phyloP scores from a whole-genome alignment of 129 eudicot genomes.

The Deinandra increscens region DNA sequence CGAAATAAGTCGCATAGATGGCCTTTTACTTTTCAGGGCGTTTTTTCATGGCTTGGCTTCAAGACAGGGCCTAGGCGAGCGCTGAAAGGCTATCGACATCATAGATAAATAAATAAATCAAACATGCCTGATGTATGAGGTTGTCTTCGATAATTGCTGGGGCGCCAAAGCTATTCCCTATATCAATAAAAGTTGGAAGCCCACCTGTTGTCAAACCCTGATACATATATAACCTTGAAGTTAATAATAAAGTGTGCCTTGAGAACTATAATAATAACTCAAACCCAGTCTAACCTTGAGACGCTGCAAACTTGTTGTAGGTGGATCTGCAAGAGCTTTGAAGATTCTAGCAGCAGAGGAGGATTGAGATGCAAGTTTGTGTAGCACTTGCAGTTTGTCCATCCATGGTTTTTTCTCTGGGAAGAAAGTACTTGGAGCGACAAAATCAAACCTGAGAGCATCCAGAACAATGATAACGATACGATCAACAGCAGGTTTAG shows the following conservation, averaged over 20 bases:
- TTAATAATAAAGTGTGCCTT: no score
- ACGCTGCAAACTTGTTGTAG: constrained; percentile 96
- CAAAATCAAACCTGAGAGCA: constrained; percentile 97
- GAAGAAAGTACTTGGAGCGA: constrained; percentile 85
- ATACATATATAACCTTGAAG: background rate
- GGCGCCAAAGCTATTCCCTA: constrained; percentile 98
- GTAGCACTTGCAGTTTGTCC: constrained; percentile 79
- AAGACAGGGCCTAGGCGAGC: no score
- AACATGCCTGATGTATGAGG: constrained; percentile 90
- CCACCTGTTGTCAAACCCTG: constrained; percentile 99
- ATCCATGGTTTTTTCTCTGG: constrained; percentile 96
- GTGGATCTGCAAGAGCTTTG: constrained; percentile 99
- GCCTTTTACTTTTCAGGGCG: no score
- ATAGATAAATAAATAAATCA: no score
- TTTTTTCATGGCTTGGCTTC: no score
- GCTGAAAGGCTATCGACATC: no score
- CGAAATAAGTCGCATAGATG: no score
- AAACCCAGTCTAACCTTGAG: constrained; percentile 50
- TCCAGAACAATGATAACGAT: constrained; percentile 83
- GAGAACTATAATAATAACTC: background rate
- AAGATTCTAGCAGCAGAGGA: constrained; percentile 83
- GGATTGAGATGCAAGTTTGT: constrained; percentile 66
- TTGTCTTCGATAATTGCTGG: constrained; percentile 95
- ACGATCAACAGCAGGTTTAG: constrained; percentile 74
- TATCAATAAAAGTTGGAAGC: constrained; percentile 94